Evolutionary conservation across 2,329 filamentous ascomycete genomes (phyloP), one percentile per base, ranked within the genome.

Genomic region (Fusarium ramigenum): DNA sequence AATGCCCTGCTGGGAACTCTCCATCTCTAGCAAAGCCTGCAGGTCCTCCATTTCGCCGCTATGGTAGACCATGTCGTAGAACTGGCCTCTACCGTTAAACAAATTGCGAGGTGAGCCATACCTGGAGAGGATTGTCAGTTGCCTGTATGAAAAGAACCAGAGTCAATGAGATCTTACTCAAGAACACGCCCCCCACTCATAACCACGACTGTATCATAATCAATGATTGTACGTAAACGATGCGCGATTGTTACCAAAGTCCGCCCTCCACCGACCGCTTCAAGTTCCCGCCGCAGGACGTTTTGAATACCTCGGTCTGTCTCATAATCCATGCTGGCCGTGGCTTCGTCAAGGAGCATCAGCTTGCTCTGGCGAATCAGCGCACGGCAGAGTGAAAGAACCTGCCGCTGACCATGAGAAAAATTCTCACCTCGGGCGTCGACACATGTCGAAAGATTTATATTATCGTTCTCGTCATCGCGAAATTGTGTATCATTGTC

Each of bases 221-320:
- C 88, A 63, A 89, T 86, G 59, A 91, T 89, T 1, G 88, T 90
- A 46, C 86, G 82, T 53, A 90, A 79, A 9, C 88, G 84, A 78
- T 90, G 88, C 11, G 87, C 88, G 69, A 90, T 89, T 5, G 88
- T 89, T 25, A 90, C 85, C 8, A 90, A 81, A 15, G 88, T 90
- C 30, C 87, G 82, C 32, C 84, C 84, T 16, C 83, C 79, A 9
- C 82, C 83, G 2, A 80, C 79, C 47, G 81, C 81, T 59, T 83
- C 82, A 34, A 90, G 83, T 70, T 88, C 87, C 14, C 81, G 78
- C 21, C 87, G 82, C 37, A 90, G 77, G 4, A 88, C 84, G n/a
- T 80, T 80, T 78, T 90, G 88, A 62, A 90, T 88, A 5, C 85
- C 86, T 39, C 83, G 82, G 66, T 90, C 88, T 32, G 88, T 89